These are phyloP conservation scores for Metarhizium guizhouense DNA, from an alignment of 2,329 filamentous ascomycete species.

Conservation along the genomic window DNA sequence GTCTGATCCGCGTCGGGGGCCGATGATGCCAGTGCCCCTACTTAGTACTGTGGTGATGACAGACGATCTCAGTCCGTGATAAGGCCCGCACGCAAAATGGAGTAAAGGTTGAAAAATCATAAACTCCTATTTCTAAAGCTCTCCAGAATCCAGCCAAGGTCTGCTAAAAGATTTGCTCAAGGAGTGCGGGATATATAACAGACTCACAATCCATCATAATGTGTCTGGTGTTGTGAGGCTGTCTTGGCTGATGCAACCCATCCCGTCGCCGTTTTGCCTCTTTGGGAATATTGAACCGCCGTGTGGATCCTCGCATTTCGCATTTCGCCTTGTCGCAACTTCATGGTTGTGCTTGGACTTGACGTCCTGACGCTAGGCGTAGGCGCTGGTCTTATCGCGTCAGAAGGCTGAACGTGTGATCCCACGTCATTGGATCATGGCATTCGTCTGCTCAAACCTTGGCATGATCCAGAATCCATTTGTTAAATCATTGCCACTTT, in stretches of 20 bases:
- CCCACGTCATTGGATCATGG: no score
- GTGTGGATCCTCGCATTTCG: background rate
- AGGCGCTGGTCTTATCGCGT: background rate
- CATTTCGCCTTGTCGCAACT: background rate
- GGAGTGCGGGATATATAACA: background rate
- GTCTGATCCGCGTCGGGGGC: no score
- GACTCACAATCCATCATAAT: background rate
- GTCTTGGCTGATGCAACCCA: background rate
- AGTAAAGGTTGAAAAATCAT: no score
- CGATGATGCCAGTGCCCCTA: no score
- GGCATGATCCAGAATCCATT: no score
- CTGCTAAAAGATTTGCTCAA: background rate
- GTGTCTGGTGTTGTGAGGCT: background rate
- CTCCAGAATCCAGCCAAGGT: no score
- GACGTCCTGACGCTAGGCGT: background rate
- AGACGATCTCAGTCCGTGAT: no score
- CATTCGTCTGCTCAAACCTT: background rate
- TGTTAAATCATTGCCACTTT: no score
- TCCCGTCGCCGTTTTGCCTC: background rate
- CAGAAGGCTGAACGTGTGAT: background rate
- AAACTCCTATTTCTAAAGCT: no score
- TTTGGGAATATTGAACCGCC: background rate
- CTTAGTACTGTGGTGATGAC: no score
- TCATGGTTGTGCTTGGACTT: background rate
- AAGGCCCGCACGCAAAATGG: no score